Base-by-base conservation (phyloP, 148 eudicot species). In the Spergularia bocconei region DNA sequence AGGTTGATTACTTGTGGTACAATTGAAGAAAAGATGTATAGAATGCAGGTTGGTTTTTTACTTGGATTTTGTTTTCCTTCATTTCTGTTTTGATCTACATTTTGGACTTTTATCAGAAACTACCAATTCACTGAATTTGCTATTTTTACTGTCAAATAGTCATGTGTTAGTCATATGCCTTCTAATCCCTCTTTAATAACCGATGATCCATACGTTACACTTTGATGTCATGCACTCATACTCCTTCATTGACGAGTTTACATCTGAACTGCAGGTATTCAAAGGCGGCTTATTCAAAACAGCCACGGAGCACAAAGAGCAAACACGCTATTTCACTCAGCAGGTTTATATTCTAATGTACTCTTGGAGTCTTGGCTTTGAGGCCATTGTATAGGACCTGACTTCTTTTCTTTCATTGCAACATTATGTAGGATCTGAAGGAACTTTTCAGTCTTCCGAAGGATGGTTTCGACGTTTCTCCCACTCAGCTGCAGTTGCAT, bases 301-400 rank as follows among this genome's bases (percentile, higher is more conserved):
- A 47, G 99, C 99, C 67, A 96, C 99, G n/a, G 99, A 96, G 80
- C 99, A 96, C 80, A 96, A 92, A 87, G 99, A 96, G 77, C 98
- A 92, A 82, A 91, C 93, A 13, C 94, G 99, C 16, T 96, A 96
- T 74, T 96, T 96, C 85, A 91, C 94, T 70, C 91, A 92, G 83
- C 93, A 89, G 90, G 99, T 89, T 80, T 38, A 73, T 71, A 20
- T 39, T 72, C 59, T 33, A 13, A 13, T 38, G 54, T 63, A 33
- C 64, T 66, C 33, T 47, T 16, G 36, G 59, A n/a, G 20, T 47
- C 44, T 19, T 66, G 60, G 11, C 15, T 54, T 44, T 50, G 67
- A 29, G 41, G 55, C 50, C 76, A 60, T 53, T 13, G 9, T 73
- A 33, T 4, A 20, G 29, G 50, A 39, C n/a, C 70, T 61, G 63